phyloP scores from a whole-genome alignment of 257 asterid species.

The Solanum ossicruentum region DNA sequence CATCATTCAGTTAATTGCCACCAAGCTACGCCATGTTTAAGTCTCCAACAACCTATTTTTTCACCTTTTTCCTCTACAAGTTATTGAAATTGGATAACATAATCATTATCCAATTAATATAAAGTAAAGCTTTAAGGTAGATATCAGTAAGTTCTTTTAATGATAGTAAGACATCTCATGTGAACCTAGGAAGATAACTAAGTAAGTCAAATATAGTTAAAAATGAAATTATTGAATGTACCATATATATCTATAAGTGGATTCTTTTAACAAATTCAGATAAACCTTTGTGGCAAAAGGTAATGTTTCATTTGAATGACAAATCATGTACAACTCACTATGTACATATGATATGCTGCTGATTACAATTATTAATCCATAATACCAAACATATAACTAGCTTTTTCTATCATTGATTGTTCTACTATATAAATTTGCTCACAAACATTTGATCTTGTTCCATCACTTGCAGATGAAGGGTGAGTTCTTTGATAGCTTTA shows the following conservation, averaged over 20 bases:
- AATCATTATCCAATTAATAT: not conserved
- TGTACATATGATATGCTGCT: not conserved
- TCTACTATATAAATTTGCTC: not conserved
- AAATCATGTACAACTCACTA: not conserved
- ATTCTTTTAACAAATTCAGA: not conserved
- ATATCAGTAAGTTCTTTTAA: not conserved
- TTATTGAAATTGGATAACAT: not conserved
- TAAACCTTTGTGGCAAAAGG: not conserved
- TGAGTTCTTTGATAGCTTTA: not conserved
- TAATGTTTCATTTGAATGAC: not conserved
- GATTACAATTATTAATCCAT: not conserved
- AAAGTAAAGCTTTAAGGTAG: not conserved
- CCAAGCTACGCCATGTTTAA: not conserved
- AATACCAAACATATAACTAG: not conserved
- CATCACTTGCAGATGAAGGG: constrained; percentile 3
- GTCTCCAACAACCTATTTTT: not conserved
- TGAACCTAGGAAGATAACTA: not conserved
- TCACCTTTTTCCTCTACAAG: not conserved
- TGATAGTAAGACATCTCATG: not conserved
- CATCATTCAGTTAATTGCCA: not conserved
- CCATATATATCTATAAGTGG: not conserved
- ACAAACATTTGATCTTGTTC: not conserved
- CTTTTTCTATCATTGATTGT: not conserved
- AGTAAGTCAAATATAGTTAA: not conserved
- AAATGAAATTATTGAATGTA: not conserved